These are phyloP conservation scores for Calendula officinalis DNA, from an alignment of 129 eudicot species.

Conservation along the genomic window DNA sequence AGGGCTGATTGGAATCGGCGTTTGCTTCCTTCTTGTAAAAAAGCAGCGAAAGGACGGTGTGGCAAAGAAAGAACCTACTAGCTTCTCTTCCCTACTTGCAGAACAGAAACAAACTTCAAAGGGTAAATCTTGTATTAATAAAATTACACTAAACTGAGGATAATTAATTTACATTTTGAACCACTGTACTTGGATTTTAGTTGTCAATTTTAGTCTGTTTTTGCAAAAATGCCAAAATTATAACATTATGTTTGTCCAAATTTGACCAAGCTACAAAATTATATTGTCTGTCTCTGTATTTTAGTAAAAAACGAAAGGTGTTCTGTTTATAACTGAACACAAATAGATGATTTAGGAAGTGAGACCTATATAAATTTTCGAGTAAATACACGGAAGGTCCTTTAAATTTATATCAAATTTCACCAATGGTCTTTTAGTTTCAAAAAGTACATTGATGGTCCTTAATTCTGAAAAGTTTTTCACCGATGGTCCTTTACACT, in stretches of 20 bases:
- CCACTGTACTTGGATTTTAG: neutral
- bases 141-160: slow-evolving; percentile 5
- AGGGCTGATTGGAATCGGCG: slow-evolving; percentile 19
- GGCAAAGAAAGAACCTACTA: slow-evolving; percentile 11
- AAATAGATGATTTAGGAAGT: neutral
- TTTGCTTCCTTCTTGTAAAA: slow-evolving; percentile 16
- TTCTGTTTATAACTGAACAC: neutral
- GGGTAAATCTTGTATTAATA: slow-evolving; percentile 10
- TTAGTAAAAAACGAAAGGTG: neutral
- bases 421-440: too few species aligned
- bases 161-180: neutral
- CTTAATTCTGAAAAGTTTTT: too few species aligned
- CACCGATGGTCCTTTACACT: too few species aligned
- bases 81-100: slow-evolving; percentile 32
- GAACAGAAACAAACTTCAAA: slow-evolving; percentile 19
- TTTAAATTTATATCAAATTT: too few species aligned
- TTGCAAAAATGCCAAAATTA: neutral
- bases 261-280: neutral
- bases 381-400: too few species aligned
- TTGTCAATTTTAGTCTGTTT: neutral
- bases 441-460: too few species aligned
- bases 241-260: neutral
- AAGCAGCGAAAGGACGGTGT: slow-evolving; percentile 1
- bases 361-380: neutral
- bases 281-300: neutral